phyloP scores from a whole-genome alignment of 139 green algal genomes.

The Coelastrella sp. region DNA sequence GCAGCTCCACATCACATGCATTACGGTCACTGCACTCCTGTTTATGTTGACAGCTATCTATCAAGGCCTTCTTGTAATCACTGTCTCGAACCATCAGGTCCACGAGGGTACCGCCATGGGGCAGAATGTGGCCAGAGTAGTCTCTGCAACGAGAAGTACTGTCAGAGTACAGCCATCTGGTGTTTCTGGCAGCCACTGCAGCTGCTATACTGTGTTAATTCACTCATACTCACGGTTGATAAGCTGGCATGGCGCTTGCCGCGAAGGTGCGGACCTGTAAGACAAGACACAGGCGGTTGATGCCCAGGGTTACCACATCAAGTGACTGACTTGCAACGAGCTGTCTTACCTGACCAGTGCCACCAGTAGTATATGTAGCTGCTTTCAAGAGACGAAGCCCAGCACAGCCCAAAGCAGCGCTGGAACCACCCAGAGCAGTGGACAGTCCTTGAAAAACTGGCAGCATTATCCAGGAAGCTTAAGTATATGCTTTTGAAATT shows the following conservation, averaged over 20 bases:
- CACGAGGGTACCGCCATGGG: constrained; percentile 82
- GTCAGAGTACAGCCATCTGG: no score
- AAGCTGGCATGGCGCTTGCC: constrained; percentile 35
- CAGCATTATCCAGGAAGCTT: no score
- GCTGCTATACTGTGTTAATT: no score
- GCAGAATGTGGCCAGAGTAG: constrained; percentile 62
- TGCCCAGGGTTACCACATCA: not conserved
- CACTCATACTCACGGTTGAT: constrained; percentile 22
- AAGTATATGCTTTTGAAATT: no score
- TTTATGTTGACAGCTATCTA: constrained; percentile 54
- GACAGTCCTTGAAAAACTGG: not conserved
- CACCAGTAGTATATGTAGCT: not conserved
- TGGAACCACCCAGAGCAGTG: constrained; percentile 1
- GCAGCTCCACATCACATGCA: constrained; percentile 94
- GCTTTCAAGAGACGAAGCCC: constrained; percentile 1
- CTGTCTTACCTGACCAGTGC: not conserved
- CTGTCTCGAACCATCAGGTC: constrained; percentile 74
- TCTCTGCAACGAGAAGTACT: constrained; percentile 38
- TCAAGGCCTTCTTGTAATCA: constrained; percentile 57
- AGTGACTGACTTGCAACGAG: not conserved
- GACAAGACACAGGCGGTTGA: not conserved
- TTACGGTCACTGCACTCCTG: constrained; percentile 87
- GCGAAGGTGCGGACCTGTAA: constrained; percentile 18
- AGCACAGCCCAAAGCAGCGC: constrained; percentile 8
- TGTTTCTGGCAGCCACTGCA: no score